Conservation (phyloP, 805 yeast species). For the Candida chilensis region DNA sequence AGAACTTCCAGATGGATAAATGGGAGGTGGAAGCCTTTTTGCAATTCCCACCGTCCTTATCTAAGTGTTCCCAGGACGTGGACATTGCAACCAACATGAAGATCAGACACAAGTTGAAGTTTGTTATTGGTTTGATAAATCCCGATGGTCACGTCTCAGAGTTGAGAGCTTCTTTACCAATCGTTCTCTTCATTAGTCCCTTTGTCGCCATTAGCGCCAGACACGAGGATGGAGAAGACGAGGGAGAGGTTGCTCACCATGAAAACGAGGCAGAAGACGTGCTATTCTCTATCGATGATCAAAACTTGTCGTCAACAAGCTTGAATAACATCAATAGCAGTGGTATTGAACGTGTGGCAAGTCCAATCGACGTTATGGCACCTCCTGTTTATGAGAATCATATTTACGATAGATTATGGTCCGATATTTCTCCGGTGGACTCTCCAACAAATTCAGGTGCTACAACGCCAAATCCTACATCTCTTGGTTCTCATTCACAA, state of each 20-base stretch:
- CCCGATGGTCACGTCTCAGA: slow-evolving; percentile 93
- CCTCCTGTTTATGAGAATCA: slow-evolving; percentile 84
- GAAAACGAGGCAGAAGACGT: slow-evolving; percentile 15
- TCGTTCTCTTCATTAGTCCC: slow-evolving; percentile 69
- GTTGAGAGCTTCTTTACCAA: slow-evolving; percentile 82
- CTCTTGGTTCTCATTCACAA: slow-evolving; percentile 5
- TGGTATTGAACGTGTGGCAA: slow-evolving; percentile 2
- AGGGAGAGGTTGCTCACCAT: neutral
- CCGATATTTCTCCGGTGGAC: slow-evolving; percentile 45
- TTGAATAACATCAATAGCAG: slow-evolving; percentile 10
- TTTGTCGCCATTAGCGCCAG: slow-evolving; percentile 63
- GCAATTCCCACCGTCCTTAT: slow-evolving; percentile 62
- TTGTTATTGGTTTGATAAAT: slow-evolving; percentile 68
- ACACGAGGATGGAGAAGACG: slow-evolving; percentile 11
- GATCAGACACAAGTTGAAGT: slow-evolving; percentile 83
- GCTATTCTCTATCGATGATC: slow-evolving; percentile 14
- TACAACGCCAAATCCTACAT: slow-evolving; percentile 13
- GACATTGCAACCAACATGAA: slow-evolving; percentile 60
- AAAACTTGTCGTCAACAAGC: slow-evolving; percentile 11
- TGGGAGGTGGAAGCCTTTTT: slow-evolving; percentile 69
- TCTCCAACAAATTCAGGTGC: slow-evolving; percentile 35
- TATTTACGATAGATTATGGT: slow-evolving; percentile 73
- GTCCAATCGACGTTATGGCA: slow-evolving; percentile 42
- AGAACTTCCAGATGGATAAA: slow-evolving; percentile 39
- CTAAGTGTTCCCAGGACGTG: slow-evolving; percentile 82